Evolutionary conservation across 352 stramenopile species (phyloP), one percentile per base, ranked within the genome.

Genomic region (Sclerospora graminicola): DNA sequence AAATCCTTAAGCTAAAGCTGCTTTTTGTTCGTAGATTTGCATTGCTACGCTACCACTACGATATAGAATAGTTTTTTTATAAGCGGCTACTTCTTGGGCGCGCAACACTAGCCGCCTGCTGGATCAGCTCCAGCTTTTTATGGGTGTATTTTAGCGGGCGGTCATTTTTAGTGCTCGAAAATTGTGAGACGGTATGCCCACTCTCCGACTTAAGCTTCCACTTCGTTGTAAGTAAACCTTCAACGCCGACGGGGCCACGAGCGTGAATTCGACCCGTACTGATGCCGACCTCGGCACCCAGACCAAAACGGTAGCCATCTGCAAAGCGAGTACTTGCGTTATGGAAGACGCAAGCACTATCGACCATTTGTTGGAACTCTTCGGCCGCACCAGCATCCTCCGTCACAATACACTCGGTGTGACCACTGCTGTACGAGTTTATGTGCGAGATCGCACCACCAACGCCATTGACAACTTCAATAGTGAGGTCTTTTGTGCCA

Each of bases 261-360:
- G 95, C 88, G 70, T 99, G 95, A 59, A 99, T 98, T 19, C 92
- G 72, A 41, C 94, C 94, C 11, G 96, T 99, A 29, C 84, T 97
- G 50, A 99, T 98, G 9, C 96, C 96, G 27, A 99, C 92, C 65
- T 99, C 96, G 2, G 93, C 96, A 51, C 96, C 96, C 11, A 99
- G 68, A 13, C 96, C 96, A 71, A 98, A 99, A 19, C 95, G 82
- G 61, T 95, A 98, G 16, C 96, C 96, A 69, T 98, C 95, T 15
- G 94, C 89, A 51, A 91, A 92, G 13, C 89, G 82, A 38, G 94
- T 98, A 33, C 89, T 98, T 23, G 90, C 92, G 60, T 99, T 99
- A 72, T 98, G 92, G 74, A 99, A 98, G 16, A 99, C 95, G 57
- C 92, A 98, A 15, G 95, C 95, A 33, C 88, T 96, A 82, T 98